These are phyloP conservation scores for Spinacia oleracea DNA, from an alignment of 179 eudicot species.

Conservation along the genomic window DNA sequence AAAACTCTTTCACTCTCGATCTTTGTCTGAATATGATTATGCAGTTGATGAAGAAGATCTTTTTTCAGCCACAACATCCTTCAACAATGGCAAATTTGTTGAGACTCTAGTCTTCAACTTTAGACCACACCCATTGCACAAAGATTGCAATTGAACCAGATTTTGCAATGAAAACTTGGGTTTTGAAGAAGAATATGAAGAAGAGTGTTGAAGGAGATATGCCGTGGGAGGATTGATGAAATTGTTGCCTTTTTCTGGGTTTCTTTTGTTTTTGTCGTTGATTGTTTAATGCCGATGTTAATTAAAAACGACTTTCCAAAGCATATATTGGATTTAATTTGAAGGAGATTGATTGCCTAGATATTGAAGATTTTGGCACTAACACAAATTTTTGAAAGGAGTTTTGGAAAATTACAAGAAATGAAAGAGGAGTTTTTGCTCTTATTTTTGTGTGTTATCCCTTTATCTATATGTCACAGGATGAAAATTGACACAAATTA, in stretches of 20 bases:
- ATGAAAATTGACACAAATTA: too few species aligned
- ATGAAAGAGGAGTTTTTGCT: background rate
- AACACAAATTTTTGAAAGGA: background rate
- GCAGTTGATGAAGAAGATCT: constrained; percentile 27
- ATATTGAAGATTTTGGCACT: background rate
- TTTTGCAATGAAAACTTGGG: constrained; percentile 17
- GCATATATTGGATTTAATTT: background rate
- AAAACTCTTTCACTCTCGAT: too few species aligned
- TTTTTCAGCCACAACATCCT: constrained; percentile 52
- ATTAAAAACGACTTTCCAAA: too few species aligned
- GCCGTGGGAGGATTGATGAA: constrained; percentile 24
- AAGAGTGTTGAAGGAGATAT: constrained; percentile 17
- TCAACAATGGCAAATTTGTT: constrained; percentile 1
- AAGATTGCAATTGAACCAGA: constrained; percentile 14
- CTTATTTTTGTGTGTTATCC: constrained; percentile 15
- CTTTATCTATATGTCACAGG: constrained; percentile 36
- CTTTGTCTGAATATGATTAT: constrained; percentile 26
- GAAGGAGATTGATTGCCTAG: background rate
- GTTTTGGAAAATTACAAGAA: background rate
- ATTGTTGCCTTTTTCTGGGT: constrained; percentile 24
- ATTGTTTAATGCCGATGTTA: background rate
- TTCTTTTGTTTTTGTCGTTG: background rate
- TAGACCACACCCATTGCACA: constrained; percentile 14
- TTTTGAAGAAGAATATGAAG: constrained; percentile 16
- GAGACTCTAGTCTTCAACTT: constrained; percentile 12